Evolutionary conservation across 768 basidiomycete species (phyloP).

Genomic region (Tephrocybe sp.): DNA sequence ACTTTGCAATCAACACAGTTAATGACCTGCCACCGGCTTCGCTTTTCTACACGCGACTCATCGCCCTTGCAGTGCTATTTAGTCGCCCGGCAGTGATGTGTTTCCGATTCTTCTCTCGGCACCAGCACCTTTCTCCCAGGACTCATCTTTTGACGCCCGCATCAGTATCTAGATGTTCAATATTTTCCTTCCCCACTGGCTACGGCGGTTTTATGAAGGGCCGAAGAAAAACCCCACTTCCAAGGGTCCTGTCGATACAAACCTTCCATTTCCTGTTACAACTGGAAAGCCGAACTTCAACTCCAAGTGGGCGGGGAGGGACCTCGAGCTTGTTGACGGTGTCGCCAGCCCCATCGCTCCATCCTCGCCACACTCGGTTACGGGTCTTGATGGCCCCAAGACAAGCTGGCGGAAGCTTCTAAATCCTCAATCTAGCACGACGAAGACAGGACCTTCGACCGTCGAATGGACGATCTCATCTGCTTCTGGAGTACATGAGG

Average conservation of each 20-base stretch:
- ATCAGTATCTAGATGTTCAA: constrained; percentile 20
- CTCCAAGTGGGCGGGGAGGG: constrained; percentile 12
- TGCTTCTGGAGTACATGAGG: constrained; percentile 6
- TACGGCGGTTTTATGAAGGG: not conserved
- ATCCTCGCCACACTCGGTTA: constrained; percentile 28
- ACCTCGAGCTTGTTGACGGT: constrained; percentile 15
- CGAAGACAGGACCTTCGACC: constrained; percentile 31
- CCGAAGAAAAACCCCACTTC: constrained; percentile 5
- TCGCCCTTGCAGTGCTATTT: constrained; percentile 12
- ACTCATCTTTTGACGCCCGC: constrained; percentile 9
- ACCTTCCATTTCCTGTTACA: too few species aligned
- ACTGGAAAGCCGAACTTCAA: not conserved
- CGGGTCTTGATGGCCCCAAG: constrained; percentile 25
- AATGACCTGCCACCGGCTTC: constrained; percentile 14
- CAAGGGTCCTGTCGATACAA: not conserved
- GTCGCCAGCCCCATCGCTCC: constrained; percentile 35
- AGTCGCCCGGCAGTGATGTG: constrained; percentile 6
- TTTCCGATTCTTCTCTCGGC: constrained; percentile 15
- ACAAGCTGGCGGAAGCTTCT: constrained; percentile 10
- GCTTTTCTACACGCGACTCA: constrained; percentile 16
- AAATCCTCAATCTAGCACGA: constrained; percentile 28
- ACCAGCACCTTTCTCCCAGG: constrained; percentile 2
- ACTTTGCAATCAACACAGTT: constrained; percentile 1
- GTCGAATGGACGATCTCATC: constrained; percentile 34
- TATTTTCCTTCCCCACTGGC: constrained; percentile 23